These are phyloP conservation scores for Beauveria asiatica DNA, from an alignment of 2,329 filamentous ascomycete species.

Conservation along the genomic window DNA sequence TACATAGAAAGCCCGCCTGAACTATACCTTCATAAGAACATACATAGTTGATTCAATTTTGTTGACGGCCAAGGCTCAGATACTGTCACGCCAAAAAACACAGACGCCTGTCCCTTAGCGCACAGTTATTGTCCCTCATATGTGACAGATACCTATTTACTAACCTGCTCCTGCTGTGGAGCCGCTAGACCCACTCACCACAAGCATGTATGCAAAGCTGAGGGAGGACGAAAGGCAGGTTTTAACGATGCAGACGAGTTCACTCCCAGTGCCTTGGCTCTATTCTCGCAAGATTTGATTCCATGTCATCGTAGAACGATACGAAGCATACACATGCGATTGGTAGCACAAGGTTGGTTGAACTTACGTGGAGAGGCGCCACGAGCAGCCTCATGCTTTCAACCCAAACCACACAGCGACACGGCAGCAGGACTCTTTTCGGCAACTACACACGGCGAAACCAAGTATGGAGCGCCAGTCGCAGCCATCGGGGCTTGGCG, in stretches of 20 bases:
- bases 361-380: neutral
- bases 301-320: neutral
- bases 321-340: neutral
- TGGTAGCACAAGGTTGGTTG: neutral
- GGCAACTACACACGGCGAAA: neutral
- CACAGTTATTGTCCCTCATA: too few species aligned
- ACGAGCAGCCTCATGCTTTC: neutral
- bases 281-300: neutral
- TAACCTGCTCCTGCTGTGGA: neutral
- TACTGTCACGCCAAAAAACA: too few species aligned
- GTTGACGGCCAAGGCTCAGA: too few species aligned
- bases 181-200: neutral
- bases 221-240: neutral
- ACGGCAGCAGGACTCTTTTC: neutral
- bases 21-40: too few species aligned
- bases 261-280: neutral
- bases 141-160: too few species aligned
- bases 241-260: neutral
- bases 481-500: slow-evolving; percentile 43
- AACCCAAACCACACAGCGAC: neutral
- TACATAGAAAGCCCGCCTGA: too few species aligned
- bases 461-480: slow-evolving; percentile 42
- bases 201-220: neutral
- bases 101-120: too few species aligned
- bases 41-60: too few species aligned